Evolutionary conservation across 139 green algal genomes (phyloP).

Genomic region (Chlamydomonas eustigma): DNA sequence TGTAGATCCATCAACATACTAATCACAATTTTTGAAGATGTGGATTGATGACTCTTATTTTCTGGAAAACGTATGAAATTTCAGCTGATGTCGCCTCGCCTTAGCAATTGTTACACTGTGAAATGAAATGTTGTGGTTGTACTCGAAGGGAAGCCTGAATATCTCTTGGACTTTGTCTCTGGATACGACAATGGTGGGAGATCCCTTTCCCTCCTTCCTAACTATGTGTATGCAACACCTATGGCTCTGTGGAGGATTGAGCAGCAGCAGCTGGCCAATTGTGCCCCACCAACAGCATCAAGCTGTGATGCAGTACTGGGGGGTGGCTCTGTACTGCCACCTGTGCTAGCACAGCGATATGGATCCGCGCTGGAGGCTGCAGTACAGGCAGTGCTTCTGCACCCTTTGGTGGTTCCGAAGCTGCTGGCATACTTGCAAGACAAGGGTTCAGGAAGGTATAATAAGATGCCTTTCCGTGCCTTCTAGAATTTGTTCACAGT

Average conservation of each 20-base stretch:
- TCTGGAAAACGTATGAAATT: too few relatives aligned
- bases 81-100: too few relatives aligned
- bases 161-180: constrained; percentile 51
- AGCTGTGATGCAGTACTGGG: too few relatives aligned
- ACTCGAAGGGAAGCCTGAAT: constrained; percentile 23
- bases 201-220: constrained; percentile 70
- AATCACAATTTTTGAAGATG: too few relatives aligned
- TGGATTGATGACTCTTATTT: too few relatives aligned
- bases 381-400: constrained; percentile 64
- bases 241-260: constrained; percentile 41
- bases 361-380: constrained; percentile 34
- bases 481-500: too few relatives aligned
- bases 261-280: background rate
- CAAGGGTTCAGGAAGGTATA: constrained; percentile 32
- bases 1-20: too few relatives aligned
- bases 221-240: constrained; percentile 69
- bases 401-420: constrained; percentile 65
- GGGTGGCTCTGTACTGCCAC: background rate
- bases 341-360: background rate
- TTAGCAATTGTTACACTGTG: too few relatives aligned
- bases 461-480: constrained; percentile 14
- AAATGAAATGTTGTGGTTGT: too few relatives aligned
- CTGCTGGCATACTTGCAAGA: constrained; percentile 59
- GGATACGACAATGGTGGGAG: constrained; percentile 40
- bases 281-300: too few relatives aligned